Conservation (phyloP, 805 yeast genomes). For the Candida andamanensis region DNA sequence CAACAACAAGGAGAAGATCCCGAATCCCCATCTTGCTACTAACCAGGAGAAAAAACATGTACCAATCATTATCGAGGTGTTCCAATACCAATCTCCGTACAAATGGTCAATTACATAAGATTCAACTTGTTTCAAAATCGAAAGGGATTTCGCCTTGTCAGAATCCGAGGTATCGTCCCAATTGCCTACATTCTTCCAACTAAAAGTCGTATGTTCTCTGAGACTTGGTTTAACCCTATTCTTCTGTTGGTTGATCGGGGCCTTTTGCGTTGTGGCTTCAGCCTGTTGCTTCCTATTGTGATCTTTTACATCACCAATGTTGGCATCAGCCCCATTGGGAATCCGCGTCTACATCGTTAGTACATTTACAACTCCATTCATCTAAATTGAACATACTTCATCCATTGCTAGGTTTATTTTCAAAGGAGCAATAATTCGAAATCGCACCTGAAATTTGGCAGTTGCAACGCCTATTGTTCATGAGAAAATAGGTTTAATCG, state of each 20-base stretch:
- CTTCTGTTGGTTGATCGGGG: constrained; percentile 13
- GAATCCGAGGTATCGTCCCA: constrained; percentile 21
- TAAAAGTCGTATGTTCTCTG: constrained; percentile 28
- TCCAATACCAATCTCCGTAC: constrained; percentile 69
- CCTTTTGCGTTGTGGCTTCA: constrained; percentile 7
- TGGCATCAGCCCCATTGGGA: constrained; percentile 14
- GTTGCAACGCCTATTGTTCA: too few species aligned
- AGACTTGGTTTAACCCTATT: constrained; percentile 15
- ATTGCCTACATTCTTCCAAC: constrained; percentile 37
- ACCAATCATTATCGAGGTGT: constrained; percentile 58
- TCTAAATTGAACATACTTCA: too few species aligned
- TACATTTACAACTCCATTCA: too few species aligned
- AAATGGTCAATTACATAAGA: constrained; percentile 64
- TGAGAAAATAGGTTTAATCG: too few species aligned
- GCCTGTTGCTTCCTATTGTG: constrained; percentile 13
- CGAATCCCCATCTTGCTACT: constrained; percentile 57
- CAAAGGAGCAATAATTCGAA: too few species aligned
- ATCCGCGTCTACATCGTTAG: too few species aligned
- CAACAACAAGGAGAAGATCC: constrained; percentile 56
- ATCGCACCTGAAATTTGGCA: too few species aligned
- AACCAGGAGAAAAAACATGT: constrained; percentile 71
- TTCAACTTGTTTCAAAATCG: constrained; percentile 37
- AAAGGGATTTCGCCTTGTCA: constrained; percentile 23
- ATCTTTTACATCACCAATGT: constrained; percentile 15
- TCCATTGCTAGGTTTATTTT: too few species aligned